phyloP scores from a whole-genome alignment of 805 yeast genomes.

The Saccharomycopsis lassenensis region DNA sequence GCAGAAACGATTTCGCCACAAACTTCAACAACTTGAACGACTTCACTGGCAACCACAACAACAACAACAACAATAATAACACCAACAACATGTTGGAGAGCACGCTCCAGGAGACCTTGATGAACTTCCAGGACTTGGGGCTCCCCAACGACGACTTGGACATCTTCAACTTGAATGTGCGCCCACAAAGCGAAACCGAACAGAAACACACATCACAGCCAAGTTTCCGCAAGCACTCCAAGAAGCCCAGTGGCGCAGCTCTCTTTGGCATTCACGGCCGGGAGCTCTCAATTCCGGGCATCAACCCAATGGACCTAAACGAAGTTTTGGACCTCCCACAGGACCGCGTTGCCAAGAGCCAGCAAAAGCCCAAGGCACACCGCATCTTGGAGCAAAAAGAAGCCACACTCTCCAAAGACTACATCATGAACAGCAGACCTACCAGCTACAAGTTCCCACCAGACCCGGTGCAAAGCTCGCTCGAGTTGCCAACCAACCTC shows the following conservation, averaged over 20 bases:
- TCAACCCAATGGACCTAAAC: constrained; percentile 18
- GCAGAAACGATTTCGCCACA: too few species aligned
- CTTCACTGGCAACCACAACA: constrained; percentile 1
- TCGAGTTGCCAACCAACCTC: too few species aligned
- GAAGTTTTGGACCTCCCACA: constrained; percentile 11
- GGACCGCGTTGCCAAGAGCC: constrained; percentile 19
- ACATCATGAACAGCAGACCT: constrained; percentile 37
- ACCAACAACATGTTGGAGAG: neutral
- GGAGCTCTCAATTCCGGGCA: constrained; percentile 50
- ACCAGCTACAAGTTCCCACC: constrained; percentile 50
- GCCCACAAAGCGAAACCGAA: constrained; percentile 7
- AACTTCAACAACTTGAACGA: too few species aligned
- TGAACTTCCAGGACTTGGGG: constrained; percentile 20
- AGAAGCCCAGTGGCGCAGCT: constrained; percentile 69
- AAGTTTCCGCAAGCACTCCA: constrained; percentile 32
- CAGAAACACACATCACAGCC: constrained; percentile 5
- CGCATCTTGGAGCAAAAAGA: constrained; percentile 19
- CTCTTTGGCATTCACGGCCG: constrained; percentile 68
- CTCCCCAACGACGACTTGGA: constrained; percentile 24
- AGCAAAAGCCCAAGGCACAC: constrained; percentile 11
- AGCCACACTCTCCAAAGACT: constrained; percentile 27
- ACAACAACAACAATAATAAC: neutral
- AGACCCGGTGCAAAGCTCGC: too few species aligned
- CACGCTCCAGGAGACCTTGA: constrained; percentile 10
- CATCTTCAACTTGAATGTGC: constrained; percentile 23